Base-by-base conservation (phyloP, 495 filamentous ascomycete genomes). In the Aspergillus cristatus region DNA sequence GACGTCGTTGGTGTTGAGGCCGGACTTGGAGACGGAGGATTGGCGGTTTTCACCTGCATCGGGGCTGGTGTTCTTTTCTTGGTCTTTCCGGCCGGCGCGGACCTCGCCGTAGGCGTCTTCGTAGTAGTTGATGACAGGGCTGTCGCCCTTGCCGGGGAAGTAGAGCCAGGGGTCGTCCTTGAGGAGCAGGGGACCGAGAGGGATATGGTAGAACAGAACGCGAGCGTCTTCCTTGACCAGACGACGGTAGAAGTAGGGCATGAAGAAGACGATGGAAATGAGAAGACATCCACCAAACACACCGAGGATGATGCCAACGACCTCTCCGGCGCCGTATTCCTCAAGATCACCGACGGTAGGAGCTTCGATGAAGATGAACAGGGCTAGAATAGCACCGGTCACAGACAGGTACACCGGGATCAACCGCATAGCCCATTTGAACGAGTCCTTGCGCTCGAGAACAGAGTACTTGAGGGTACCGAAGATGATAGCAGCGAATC, bases 401-500 rank as follows among this genome's bases (percentile, higher is more conserved):
- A 77, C 40, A 32, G 66, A 74, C 24, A 83, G 74, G 56, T 79
- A 85, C 42, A 78, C 38, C 13, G 81, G 76, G 20, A 80, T 68
- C 38, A 70, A 51, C 10, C 67, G 46, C 50, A 85, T 67, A 7
- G 70, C 79, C 58, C 58, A 63, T 34, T 67, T 68, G 40, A 78
- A 68, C 1, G 78, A 70, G 45, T 82, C 70, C 7, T 54, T 51
- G 32, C 81, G 74, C 38, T 70, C 55, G 28, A 80, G 67, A 11
- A 84, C 78, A 24, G 62, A 55, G 51, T 75, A 78, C 59, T 85
- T 85, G 42, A 79, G 70, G 37, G 71, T 61, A 0, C 62, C 56
- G 53, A 85, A 82, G 55, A 84, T 72, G 49, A 76, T 59, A 37
- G 79, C 66, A 3, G 68, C 72, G 51, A 83, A 80, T 20, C 42